Percentiles rank a stretch among this genome's conserved stretches.
These are phyloP conservation scores for Grigorovia humatica DNA, from an alignment of 805 yeast species.

Conservation along the genomic window DNA sequence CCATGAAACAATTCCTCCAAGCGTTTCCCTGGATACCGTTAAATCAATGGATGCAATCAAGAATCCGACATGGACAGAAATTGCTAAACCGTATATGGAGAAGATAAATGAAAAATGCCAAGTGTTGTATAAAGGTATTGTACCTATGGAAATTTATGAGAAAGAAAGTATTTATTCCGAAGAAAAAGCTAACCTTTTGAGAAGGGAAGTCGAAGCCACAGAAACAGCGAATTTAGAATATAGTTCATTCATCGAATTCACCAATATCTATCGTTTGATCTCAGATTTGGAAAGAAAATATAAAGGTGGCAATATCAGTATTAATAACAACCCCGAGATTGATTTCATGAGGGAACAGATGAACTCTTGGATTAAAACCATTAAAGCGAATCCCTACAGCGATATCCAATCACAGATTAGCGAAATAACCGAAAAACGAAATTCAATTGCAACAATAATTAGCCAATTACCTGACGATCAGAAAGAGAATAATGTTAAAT, in stretches of 20 bases:
- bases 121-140: conserved; percentile 64
- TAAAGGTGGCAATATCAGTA: conserved; percentile 23
- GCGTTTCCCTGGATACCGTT: conserved; percentile 24
- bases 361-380: conserved; percentile 19
- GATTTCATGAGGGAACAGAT: conserved; percentile 25
- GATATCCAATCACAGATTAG: conserved; percentile 29
- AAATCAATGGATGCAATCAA: conserved; percentile 54
- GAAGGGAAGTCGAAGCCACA: conserved; percentile 62
- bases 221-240: conserved; percentile 75
- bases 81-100: conserved; percentile 34
- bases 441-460: conserved; percentile 27
- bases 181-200: conserved; percentile 65
- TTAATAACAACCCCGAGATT: conserved; percentile 13
- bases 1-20: conserved; percentile 64
- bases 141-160: conserved; percentile 83
- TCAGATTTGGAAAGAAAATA: conserved; percentile 37
- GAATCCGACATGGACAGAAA: conserved; percentile 57
- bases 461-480: conserved; percentile 30
- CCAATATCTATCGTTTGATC: conserved; percentile 62
- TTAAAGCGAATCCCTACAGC: conserved; percentile 20
- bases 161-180: conserved; percentile 81
- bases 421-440: conserved; percentile 27
- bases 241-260: conserved; percentile 66
- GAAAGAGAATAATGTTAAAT: conserved; percentile 47
- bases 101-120: conserved; percentile 28